phyloP scores from a whole-genome alignment of 176 grass and related monocot genomes.

The Miscanthus lutarioriparius region DNA sequence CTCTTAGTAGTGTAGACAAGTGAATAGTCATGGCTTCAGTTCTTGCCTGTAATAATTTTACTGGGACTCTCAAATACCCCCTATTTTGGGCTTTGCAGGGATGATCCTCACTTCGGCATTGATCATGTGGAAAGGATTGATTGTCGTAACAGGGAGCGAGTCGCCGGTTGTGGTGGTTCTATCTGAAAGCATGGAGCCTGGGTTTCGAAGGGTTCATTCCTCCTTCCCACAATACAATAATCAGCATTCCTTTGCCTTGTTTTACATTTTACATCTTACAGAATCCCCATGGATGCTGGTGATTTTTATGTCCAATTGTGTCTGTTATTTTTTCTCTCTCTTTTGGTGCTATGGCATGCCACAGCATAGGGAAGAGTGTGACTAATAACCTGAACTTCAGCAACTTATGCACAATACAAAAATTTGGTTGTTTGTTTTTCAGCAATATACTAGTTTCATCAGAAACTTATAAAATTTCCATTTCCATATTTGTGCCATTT shows the following conservation, averaged over 20 bases:
- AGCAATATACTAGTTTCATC: background rate
- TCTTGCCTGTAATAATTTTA: background rate
- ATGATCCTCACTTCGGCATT: slow-evolving; percentile 63
- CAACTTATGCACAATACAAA: background rate
- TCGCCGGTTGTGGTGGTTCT: slow-evolving; percentile 65
- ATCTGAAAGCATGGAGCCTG: slow-evolving; percentile 73
- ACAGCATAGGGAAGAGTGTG: background rate
- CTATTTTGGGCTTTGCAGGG: slow-evolving; percentile 26
- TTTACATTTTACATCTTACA: background rate
- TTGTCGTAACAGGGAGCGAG: slow-evolving; percentile 53
- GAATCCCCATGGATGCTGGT: background rate
- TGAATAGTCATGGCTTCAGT: background rate
- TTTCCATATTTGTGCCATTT: background rate
- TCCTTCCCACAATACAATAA: background rate
- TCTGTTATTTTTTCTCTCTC: background rate
- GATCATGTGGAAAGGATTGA: slow-evolving; percentile 74
- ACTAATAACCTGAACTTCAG: background rate
- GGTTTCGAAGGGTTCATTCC: slow-evolving; percentile 57
- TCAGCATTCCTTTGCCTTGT: background rate
- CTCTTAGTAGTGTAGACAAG: too few species aligned
- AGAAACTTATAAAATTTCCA: background rate
- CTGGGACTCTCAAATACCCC: background rate
- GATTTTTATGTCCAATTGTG: background rate
- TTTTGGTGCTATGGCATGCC: background rate
- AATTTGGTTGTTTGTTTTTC: background rate